These are phyloP conservation scores for Canna indica DNA, from an alignment of 176 grass and related monocot genomes.

Conservation along the genomic window DNA sequence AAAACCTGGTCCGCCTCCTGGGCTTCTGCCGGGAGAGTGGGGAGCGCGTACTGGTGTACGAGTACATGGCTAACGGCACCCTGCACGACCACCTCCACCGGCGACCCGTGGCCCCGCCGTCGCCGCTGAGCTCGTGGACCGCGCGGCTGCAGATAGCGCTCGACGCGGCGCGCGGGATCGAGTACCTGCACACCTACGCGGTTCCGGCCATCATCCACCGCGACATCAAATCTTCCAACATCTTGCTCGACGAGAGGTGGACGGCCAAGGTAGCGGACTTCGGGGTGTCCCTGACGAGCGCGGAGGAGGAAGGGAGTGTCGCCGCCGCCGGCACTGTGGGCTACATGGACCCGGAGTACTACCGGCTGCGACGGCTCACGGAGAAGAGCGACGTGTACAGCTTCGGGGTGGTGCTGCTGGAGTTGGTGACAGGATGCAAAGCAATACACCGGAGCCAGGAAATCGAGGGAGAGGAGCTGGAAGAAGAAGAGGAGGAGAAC, in stretches of 20 bases:
- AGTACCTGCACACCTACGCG: constrained; percentile 92
- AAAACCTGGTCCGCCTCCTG: constrained; percentile 61
- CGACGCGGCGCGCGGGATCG: constrained; percentile 72
- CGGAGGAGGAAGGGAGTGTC: background rate
- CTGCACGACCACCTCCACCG: constrained; percentile 79
- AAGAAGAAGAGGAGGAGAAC: constrained; percentile 23
- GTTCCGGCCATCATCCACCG: constrained; percentile 88
- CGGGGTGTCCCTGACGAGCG: constrained; percentile 53
- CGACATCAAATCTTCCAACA: constrained; percentile 91
- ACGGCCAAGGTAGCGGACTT: constrained; percentile 91
- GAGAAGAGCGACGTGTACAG: constrained; percentile 88
- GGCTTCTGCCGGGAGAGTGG: constrained; percentile 67
- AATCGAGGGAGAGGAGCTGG: background rate
- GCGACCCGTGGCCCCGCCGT: background rate
- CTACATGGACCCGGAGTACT: constrained; percentile 95
- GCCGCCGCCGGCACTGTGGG: constrained; percentile 70
- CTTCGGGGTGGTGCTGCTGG: constrained; percentile 77
- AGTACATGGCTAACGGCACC: constrained; percentile 83
- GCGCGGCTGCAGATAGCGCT: constrained; percentile 53
- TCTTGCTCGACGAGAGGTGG: constrained; percentile 74
- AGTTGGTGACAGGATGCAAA: constrained; percentile 70
- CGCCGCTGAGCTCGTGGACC: constrained; percentile 58
- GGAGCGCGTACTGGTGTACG: constrained; percentile 91
- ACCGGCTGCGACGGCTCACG: constrained; percentile 64
- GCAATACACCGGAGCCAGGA: constrained; percentile 45